These are phyloP conservation scores for Pyrenula aspistea DNA, from an alignment of 495 filamentous ascomycete species.

Conservation along the genomic window DNA sequence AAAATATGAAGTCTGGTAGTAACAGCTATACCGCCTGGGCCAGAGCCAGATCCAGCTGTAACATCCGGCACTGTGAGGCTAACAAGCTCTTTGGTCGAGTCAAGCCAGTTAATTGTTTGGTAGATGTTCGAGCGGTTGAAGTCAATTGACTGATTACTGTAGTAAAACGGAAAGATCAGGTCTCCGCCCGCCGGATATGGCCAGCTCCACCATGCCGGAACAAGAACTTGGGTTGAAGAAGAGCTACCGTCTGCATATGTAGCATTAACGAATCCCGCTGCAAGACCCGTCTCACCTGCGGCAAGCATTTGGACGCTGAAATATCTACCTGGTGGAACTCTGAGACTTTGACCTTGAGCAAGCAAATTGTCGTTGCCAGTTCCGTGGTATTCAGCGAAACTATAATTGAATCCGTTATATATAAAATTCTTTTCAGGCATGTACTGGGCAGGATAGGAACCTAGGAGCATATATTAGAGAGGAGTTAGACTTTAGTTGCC, in stretches of 20 bases:
- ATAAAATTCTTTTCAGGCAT: slow-evolving; percentile 25
- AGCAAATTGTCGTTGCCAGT: slow-evolving; percentile 30
- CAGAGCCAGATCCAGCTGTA: slow-evolving; percentile 13
- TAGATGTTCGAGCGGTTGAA: slow-evolving; percentile 42
- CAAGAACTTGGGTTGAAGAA: slow-evolving; percentile 26
- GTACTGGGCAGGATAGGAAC: slow-evolving; percentile 30
- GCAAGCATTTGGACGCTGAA: slow-evolving; percentile 37
- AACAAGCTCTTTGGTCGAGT: slow-evolving; percentile 29
- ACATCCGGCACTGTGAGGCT: slow-evolving; percentile 24
- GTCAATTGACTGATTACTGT: slow-evolving; percentile 28
- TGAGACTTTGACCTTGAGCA: slow-evolving; percentile 26
- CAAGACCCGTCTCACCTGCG: slow-evolving; percentile 28
- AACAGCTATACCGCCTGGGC: not conserved
- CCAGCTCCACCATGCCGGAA: slow-evolving; percentile 34
- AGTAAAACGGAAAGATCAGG: slow-evolving; percentile 34
- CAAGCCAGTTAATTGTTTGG: slow-evolving; percentile 32
- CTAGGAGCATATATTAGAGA: slow-evolving; percentile 3
- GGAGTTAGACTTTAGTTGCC: not conserved
- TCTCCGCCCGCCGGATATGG: slow-evolving; percentile 36
- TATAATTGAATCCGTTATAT: slow-evolving; percentile 30
- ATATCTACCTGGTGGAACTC: slow-evolving; percentile 19
- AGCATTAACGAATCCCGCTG: slow-evolving; percentile 30
- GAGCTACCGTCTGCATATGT: slow-evolving; percentile 31
- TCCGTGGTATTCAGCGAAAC: slow-evolving; percentile 32
- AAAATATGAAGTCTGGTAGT: slow-evolving; percentile 29